Conservation (phyloP, 805 yeast species). For the Metschnikowia kunwiensis region DNA sequence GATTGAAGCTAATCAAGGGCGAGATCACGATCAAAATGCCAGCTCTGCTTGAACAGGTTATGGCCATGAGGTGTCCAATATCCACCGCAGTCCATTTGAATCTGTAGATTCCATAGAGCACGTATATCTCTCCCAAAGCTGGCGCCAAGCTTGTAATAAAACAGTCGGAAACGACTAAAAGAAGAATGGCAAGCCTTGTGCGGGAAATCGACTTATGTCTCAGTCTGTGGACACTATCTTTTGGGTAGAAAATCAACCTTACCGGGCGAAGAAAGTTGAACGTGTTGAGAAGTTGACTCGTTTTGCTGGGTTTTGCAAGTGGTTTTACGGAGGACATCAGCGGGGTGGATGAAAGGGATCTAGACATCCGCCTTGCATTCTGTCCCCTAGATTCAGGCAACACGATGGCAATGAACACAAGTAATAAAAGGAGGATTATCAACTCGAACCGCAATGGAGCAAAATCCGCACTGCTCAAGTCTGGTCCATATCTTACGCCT, state of each 20-base stretch:
- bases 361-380: constrained; percentile 51
- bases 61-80: constrained; percentile 55
- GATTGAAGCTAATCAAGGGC: constrained; percentile 44
- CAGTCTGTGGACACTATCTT: constrained; percentile 26
- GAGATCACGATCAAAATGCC: constrained; percentile 47
- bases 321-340: constrained; percentile 9
- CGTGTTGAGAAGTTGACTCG: constrained; percentile 1
- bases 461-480: constrained; percentile 27
- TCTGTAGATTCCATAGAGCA: constrained; percentile 51
- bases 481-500: constrained; percentile 8
- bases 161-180: constrained; percentile 49
- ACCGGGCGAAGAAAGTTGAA: constrained; percentile 45
- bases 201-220: constrained; percentile 17
- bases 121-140: constrained; percentile 40
- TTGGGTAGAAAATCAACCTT: constrained; percentile 52
- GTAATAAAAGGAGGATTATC: constrained; percentile 31
- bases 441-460: constrained; percentile 33
- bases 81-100: constrained; percentile 54
- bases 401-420: constrained; percentile 27
- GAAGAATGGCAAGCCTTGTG: constrained; percentile 40
- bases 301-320: background rate
- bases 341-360: constrained; percentile 32
- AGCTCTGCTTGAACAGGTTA: constrained; percentile 49
- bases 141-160: constrained; percentile 32
- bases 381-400: constrained; percentile 65